These are phyloP conservation scores for Aquilaria sinensis DNA, from an alignment of 345 rosid genomes.

Conservation along the genomic window DNA sequence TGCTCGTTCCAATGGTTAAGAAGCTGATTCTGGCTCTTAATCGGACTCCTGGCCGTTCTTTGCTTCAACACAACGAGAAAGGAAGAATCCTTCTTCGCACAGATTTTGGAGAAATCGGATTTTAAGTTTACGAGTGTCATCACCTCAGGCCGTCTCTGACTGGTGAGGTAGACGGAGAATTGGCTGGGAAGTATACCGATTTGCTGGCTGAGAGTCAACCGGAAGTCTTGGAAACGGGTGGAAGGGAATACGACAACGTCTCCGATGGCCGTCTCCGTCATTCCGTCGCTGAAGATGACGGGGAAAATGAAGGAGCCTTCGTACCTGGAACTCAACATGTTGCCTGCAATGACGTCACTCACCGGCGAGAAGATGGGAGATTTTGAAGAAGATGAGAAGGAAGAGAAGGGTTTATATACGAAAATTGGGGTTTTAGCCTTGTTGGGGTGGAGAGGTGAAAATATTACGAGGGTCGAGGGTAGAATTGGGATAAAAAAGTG, in stretches of 20 bases:
- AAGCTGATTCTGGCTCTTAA: not conserved
- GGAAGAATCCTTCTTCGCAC: slow-evolving; percentile 15
- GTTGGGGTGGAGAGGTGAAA: slow-evolving; percentile 2
- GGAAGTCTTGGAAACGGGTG: slow-evolving; percentile 25
- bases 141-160: slow-evolving; percentile 9
- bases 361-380: not conserved
- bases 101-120: slow-evolving; percentile 29
- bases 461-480: slow-evolving; percentile 16
- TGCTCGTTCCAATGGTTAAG: slow-evolving; percentile 3
- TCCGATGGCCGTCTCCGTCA: slow-evolving; percentile 31
- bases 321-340: slow-evolving; percentile 1
- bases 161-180: slow-evolving; percentile 27
- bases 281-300: slow-evolving; percentile 44
- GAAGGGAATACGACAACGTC: slow-evolving; percentile 21
- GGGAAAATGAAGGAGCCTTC: slow-evolving; percentile 14
- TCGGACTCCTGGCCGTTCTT: slow-evolving; percentile 22
- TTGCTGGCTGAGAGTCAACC: slow-evolving; percentile 20
- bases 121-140: slow-evolving; percentile 27
- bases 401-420: slow-evolving; percentile 11
- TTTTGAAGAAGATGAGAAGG: not conserved
- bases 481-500: slow-evolving; percentile 14
- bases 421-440: slow-evolving; percentile 10
- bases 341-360: not conserved
- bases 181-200: slow-evolving; percentile 42
- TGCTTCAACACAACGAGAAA: slow-evolving; percentile 30